Conservation (phyloP, 2,329 filamentous ascomycete species). For the Alternaria gansuensis region DNA sequence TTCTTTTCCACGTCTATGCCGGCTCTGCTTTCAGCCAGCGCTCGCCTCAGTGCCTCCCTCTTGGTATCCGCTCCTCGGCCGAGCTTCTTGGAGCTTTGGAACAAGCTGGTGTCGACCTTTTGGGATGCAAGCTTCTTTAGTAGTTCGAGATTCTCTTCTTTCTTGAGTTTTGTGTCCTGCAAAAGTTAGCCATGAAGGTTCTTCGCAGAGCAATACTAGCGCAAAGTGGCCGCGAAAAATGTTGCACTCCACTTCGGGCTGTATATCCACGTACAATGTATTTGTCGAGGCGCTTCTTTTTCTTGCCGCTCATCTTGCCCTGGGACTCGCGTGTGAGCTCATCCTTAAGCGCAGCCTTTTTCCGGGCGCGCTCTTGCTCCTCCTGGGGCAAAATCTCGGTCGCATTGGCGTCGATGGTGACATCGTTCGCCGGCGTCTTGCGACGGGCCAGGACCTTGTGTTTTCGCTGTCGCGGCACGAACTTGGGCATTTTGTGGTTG, state of each 20-base stretch:
- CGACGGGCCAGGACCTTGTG: conserved; percentile 71
- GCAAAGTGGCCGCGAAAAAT: neutral
- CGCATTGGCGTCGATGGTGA: conserved; percentile 63
- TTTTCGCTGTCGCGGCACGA: conserved; percentile 65
- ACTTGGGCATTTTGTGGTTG: conserved; percentile 49
- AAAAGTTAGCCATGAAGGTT: conserved; percentile 11
- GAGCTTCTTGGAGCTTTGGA: conserved; percentile 79
- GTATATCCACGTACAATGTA: conserved; percentile 63
- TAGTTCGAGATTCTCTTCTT: conserved; percentile 87
- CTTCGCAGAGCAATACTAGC: neutral
- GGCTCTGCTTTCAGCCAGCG: conserved; percentile 70
- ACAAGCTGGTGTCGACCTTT: conserved; percentile 82
- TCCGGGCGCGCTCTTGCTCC: conserved; percentile 63
- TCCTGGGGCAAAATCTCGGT: conserved; percentile 57
- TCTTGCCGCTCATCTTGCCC: conserved; percentile 68
- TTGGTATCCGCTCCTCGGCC: conserved; percentile 75
- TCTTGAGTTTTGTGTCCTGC: conserved; percentile 87
- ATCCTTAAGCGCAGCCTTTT: conserved; percentile 61
- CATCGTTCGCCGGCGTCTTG: conserved; percentile 55
- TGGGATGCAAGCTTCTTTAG: conserved; percentile 81
- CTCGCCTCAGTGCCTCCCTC: conserved; percentile 71
- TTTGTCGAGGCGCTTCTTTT: conserved; percentile 73
- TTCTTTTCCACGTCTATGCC: conserved; percentile 67
- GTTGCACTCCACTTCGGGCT: neutral
- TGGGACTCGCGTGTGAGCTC: conserved; percentile 64